These are phyloP conservation scores for Sporothrix curviconia DNA, from an alignment of 2,329 filamentous ascomycete genomes.

Conservation along the genomic window DNA sequence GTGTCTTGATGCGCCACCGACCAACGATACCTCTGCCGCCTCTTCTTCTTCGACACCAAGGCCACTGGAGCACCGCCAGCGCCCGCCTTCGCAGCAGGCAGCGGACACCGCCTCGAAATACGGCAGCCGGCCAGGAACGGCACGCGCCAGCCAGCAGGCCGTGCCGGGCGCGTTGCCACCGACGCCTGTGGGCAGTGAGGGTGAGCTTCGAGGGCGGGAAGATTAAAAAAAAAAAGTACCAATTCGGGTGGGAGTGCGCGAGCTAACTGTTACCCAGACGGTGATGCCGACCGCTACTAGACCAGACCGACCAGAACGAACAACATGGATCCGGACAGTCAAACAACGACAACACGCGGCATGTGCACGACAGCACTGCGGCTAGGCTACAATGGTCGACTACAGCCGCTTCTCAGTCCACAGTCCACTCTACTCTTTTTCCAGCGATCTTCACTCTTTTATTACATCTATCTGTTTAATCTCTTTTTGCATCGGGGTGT, in stretches of 20 bases:
- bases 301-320: background rate
- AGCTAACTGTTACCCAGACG: constrained; percentile 39
- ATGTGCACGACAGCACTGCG: too few relatives aligned
- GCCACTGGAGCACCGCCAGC: constrained; percentile 16
- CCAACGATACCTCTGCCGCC: background rate
- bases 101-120: constrained; percentile 25
- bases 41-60: too few relatives aligned
- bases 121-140: constrained; percentile 48
- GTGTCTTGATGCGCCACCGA: constrained; percentile 20
- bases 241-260: too few relatives aligned
- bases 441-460: background rate
- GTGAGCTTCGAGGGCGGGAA: constrained; percentile 35
- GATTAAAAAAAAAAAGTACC: constrained; percentile 13
- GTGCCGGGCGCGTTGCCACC: constrained; percentile 54
- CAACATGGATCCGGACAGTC: background rate
- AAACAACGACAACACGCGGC: background rate
- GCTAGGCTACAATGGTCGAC: too few relatives aligned
- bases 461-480: constrained; percentile 4
- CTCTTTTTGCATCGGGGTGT: background rate
- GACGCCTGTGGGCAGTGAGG: constrained; percentile 56
- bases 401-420: too few relatives aligned
- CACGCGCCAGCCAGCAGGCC: constrained; percentile 42
- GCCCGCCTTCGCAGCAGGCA: constrained; percentile 19
- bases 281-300: constrained; percentile 33
- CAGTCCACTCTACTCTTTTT: too few relatives aligned